Conservation (phyloP, 129 eudicot genomes). For the Saussurea involucrata region DNA sequence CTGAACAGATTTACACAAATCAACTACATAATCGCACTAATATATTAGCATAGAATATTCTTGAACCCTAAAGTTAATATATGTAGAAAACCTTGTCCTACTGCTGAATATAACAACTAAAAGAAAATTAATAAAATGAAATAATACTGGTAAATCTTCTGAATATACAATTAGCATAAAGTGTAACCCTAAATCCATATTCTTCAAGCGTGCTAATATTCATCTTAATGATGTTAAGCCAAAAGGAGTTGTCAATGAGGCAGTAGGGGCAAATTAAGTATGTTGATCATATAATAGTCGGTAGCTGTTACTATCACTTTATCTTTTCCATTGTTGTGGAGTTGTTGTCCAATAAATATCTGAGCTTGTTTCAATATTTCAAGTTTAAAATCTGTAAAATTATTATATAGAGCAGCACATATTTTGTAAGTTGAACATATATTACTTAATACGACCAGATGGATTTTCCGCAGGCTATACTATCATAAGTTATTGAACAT, state of each 20-base stretch:
- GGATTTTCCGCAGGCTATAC: background rate
- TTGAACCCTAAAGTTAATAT: background rate
- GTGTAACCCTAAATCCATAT: too few species aligned
- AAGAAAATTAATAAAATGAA: too few species aligned
- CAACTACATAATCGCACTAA: background rate
- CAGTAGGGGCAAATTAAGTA: conserved; percentile 93
- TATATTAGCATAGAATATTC: background rate
- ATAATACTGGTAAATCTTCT: background rate
- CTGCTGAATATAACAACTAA: too few species aligned
- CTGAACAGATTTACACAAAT: background rate
- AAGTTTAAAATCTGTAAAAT: background rate
- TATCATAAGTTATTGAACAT: background rate
- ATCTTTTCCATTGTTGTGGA: background rate
- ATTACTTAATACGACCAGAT: background rate
- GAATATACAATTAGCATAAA: too few species aligned
- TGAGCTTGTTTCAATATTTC: background rate
- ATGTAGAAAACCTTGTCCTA: background rate
- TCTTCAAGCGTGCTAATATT: conserved; percentile 70
- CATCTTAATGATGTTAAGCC: conserved; percentile 91
- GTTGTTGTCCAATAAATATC: background rate
- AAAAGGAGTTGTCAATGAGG: conserved; percentile 96
- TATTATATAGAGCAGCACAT: background rate
- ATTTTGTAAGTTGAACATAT: background rate
- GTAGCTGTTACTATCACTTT: conserved; percentile 26
- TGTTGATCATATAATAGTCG: conserved; percentile 87